These are phyloP conservation scores for Alternaria hordeiaustralica DNA, from an alignment of 2,329 filamentous ascomycete genomes.

Conservation along the genomic window DNA sequence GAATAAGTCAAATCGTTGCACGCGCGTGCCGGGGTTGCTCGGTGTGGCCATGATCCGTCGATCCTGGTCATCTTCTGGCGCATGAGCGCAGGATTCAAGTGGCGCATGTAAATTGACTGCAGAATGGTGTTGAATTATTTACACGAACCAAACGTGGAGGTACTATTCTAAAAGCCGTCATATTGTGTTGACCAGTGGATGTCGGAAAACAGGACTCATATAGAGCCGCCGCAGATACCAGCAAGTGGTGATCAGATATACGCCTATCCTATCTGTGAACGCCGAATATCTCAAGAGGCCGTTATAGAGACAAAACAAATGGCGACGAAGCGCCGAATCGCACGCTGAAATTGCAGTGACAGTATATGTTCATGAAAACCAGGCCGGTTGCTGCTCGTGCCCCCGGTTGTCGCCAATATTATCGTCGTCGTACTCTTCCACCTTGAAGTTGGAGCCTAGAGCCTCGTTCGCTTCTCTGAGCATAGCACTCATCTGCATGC, in stretches of 20 bases:
- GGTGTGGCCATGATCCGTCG: background rate
- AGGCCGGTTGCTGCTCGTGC: background rate
- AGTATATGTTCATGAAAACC: background rate
- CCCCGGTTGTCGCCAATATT: conserved; percentile 5
- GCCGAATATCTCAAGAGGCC: background rate
- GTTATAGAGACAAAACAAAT: background rate
- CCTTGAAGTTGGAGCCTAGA: conserved; percentile 62
- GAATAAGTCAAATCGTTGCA: background rate
- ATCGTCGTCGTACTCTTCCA: conserved; percentile 44
- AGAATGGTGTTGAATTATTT: background rate
- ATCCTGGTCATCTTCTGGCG: background rate
- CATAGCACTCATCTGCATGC: conserved; percentile 80
- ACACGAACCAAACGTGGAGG: background rate
- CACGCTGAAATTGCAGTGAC: background rate
- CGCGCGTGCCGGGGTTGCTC: background rate
- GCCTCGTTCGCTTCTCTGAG: conserved; percentile 89
- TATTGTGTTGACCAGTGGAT: background rate
- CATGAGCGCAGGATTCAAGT: background rate
- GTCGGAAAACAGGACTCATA: background rate
- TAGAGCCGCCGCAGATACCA: background rate
- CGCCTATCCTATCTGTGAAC: background rate
- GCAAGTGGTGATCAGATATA: background rate
- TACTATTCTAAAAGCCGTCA: background rate
- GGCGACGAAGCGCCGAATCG: background rate
- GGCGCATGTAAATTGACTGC: background rate